Conservation (phyloP, 2,329 filamentous ascomycete genomes). For the Aureobasidium namibiae region DNA sequence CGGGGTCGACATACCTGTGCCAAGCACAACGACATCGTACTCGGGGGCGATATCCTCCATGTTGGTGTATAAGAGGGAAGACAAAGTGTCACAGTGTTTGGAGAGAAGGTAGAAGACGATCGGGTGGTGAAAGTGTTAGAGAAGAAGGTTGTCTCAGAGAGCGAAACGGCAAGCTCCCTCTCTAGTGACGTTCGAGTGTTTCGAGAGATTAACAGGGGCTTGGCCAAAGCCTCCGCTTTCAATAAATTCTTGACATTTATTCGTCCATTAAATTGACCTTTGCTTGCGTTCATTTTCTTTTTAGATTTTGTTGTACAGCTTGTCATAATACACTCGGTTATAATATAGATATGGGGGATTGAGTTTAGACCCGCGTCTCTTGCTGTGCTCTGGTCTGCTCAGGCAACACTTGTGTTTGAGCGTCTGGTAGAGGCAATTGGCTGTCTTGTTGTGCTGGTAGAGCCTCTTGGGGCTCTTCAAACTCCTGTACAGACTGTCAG, state of each 20-base stretch:
- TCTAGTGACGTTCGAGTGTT: slow-evolving; percentile 3
- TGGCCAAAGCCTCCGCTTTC: slow-evolving; percentile 3
- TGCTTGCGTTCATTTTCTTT: background rate
- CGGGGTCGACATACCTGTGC: slow-evolving; percentile 64
- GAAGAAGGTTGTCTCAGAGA: background rate
- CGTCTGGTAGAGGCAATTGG: background rate
- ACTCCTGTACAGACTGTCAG: background rate
- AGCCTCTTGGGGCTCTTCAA: background rate
- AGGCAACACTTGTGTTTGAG: background rate
- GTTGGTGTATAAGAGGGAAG: slow-evolving; percentile 24
- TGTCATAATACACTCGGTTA: slow-evolving; percentile 9
- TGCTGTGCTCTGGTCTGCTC: slow-evolving; percentile 4
- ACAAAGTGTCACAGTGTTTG: background rate
- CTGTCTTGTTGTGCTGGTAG: background rate
- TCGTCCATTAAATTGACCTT: slow-evolving; percentile 2
- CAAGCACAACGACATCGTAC: slow-evolving; percentile 97
- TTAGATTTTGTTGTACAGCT: slow-evolving; percentile 1
- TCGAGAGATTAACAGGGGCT: slow-evolving; percentile 12
- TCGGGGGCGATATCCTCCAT: slow-evolving; percentile 99
- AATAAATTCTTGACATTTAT: background rate
- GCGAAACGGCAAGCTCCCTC: slow-evolving; percentile 6
- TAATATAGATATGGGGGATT: background rate
- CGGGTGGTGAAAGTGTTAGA: background rate
- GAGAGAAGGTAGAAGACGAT: background rate
- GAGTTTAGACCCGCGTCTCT: background rate